Base-by-base conservation (phyloP, 2,329 filamentous ascomycete genomes). In the Cladosporium phlei region DNA sequence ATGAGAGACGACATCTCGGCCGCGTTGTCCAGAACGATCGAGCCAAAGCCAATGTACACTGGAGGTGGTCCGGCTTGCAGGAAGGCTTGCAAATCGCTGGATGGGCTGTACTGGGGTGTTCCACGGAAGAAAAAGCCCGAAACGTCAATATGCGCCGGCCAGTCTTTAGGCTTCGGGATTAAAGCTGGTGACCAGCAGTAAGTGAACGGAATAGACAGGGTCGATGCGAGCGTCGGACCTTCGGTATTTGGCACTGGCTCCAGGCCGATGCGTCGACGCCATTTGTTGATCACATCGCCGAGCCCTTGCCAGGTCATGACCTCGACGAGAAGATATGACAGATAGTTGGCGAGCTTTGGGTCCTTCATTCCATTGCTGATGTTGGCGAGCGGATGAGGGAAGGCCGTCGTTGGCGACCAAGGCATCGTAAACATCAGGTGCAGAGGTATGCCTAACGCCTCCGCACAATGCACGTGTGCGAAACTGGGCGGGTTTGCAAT, bases 401-500 rank as follows among this genome's bases (percentile, higher is more conserved):
- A 91, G 0, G 79, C 75, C 46, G 82, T 76, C 0, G 86, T 90
- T 0, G 86, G 85, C 0, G 81, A 86, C 58, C 87, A 90, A 0
- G 86, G 86, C 48, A 90, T 85, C 5, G 71, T 73, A 47, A 57
- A 57, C 55, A 59, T 61, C 42, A 61, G 70, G 60, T 90, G 85
- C 2, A 91, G 65, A 0, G 87, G 87, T 16, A 90, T 79, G 0
- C 86, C 86, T 19, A 93, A 64, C 20, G 84, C 80, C 65, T 93
- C 86, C 0, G 87, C 87, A 52, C 86, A 88, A 65, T 89, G 86
- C 1, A 89, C 73, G 59, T 89, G 86, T 0, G 83, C 85, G 63
- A 90, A 88, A 52, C 78, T 83, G 0, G 85, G 85, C 0, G 87
- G 87, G 53, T 93, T 93, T 0, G 87, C 86, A 50, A 93, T 91